Percentiles rank a stretch among this genome's conserved stretches.
phyloP scores from a whole-genome alignment of 2,329 filamentous ascomycete species.

The Orbilia javanica region DNA sequence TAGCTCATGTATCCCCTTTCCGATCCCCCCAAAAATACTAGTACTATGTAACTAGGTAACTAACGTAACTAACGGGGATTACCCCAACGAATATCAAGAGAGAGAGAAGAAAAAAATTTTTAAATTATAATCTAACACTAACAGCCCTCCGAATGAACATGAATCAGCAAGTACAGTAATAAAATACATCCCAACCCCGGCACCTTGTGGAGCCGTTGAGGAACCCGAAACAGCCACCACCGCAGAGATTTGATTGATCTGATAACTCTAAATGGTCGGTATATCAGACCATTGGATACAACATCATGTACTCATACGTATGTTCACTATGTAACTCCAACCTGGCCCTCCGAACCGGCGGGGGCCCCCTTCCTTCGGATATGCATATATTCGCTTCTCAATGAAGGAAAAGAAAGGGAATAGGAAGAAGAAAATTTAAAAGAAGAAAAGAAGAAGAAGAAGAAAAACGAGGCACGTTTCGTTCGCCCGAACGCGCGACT shows the following conservation, averaged over 20 bases:
- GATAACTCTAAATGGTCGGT: constrained; percentile 8
- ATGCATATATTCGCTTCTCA: background rate
- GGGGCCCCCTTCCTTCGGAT: background rate
- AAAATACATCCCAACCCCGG: background rate
- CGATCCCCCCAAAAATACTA: background rate
- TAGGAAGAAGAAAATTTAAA: too few species aligned
- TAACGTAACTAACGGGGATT: background rate
- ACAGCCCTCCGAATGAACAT: too few species aligned
- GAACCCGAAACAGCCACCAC: background rate
- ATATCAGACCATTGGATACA: constrained; percentile 11
- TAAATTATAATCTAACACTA: too few species aligned
- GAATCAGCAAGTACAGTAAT: too few species aligned
- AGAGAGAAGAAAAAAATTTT: too few species aligned
- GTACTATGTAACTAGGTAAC: background rate
- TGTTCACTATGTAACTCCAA: background rate
- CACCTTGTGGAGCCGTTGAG: background rate
- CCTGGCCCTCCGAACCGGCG: constrained; percentile 9
- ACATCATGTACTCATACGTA: background rate
- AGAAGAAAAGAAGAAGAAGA: background rate
- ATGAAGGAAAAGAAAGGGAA: too few species aligned
- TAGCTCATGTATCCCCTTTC: background rate
- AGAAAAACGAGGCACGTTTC: background rate
- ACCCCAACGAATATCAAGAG: constrained; percentile 3
- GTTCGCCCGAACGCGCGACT: background rate
- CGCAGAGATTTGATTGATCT: background rate